phyloP scores from a whole-genome alignment of 129 eudicot genomes.

The Chrysanthemum makinoi region DNA sequence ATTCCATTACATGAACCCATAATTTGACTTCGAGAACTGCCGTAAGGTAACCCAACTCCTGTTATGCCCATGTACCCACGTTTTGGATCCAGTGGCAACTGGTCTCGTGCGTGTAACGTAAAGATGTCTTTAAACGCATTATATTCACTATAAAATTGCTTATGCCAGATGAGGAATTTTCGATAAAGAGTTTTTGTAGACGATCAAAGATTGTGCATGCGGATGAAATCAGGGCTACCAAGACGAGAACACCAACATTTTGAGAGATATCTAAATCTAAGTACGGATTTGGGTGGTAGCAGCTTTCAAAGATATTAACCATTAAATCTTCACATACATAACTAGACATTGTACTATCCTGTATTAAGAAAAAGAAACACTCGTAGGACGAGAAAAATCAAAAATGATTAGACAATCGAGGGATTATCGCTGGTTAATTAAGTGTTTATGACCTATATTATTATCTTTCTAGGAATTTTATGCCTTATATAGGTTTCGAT shows the following conservation, averaged over 20 bases:
- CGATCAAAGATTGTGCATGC: not conserved
- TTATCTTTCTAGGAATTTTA: too few relatives aligned
- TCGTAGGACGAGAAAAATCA: too few relatives aligned
- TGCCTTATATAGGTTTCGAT: too few relatives aligned
- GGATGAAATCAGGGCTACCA: slow-evolving; percentile 3
- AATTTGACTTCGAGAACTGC: not conserved
- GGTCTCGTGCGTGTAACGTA: not conserved
- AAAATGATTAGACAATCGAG: too few relatives aligned
- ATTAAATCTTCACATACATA: not conserved
- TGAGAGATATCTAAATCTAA: not conserved
- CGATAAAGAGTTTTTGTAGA: not conserved
- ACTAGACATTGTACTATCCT: not conserved
- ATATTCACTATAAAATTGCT: not conserved
- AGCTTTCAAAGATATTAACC: not conserved
- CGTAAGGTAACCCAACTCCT: not conserved
- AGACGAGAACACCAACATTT: not conserved
- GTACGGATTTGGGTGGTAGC: not conserved
- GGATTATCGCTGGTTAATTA: too few relatives aligned
- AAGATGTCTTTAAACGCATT: not conserved
- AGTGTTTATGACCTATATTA: too few relatives aligned
- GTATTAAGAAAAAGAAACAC: too few relatives aligned
- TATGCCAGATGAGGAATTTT: not conserved
- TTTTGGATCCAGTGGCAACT: not conserved
- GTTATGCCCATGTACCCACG: not conserved
- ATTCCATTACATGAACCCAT: slow-evolving; percentile 17